A percentile compares a stretch with the other conserved stretches of the same genome.
Evolutionary conservation across 75 land plant genomes (phyloP).

Genomic region (Isoetes taiwanensis): DNA sequence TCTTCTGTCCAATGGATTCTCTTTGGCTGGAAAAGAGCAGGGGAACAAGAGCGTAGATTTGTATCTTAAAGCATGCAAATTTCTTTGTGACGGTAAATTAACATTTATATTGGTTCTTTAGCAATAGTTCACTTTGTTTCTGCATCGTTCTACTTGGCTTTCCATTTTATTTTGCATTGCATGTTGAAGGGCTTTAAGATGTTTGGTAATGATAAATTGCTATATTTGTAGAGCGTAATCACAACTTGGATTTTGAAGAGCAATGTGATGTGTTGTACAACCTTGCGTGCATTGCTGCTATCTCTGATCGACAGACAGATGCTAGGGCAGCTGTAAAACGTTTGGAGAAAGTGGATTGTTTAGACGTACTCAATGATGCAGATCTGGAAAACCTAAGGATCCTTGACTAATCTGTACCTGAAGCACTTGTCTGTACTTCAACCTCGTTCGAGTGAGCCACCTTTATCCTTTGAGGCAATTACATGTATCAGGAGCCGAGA

Average conservation of each 20-base stretch:
- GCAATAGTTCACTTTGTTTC: neutral
- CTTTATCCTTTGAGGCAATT: no score
- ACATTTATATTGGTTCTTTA: neutral
- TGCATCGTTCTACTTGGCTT: neutral
- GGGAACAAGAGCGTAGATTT: conserved; percentile 13
- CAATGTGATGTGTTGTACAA: conserved; percentile 32
- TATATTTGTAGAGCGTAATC: conserved; percentile 13
- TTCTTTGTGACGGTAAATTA: conserved; percentile 15
- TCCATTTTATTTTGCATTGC: neutral
- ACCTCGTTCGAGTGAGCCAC: no score
- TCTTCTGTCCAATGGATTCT: neutral
- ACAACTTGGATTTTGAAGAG: conserved; percentile 19
- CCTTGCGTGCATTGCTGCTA: conserved; percentile 32
- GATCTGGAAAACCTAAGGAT: conserved; percentile 18
- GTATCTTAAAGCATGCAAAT: conserved; percentile 12
- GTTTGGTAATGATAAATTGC: neutral
- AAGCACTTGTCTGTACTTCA: no score
- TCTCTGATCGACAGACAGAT: conserved; percentile 16
- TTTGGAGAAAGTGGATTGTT: conserved; percentile 13
- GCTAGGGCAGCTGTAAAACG: conserved; percentile 14
- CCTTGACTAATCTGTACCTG: conserved; percentile 24
- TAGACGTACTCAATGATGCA: conserved; percentile 22
- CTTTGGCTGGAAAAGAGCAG: conserved; percentile 7
- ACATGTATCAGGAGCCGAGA: no score
- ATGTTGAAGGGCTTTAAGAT: neutral